These are phyloP conservation scores for Avena insularis DNA, from an alignment of 176 grass and related monocot species.

Conservation along the genomic window DNA sequence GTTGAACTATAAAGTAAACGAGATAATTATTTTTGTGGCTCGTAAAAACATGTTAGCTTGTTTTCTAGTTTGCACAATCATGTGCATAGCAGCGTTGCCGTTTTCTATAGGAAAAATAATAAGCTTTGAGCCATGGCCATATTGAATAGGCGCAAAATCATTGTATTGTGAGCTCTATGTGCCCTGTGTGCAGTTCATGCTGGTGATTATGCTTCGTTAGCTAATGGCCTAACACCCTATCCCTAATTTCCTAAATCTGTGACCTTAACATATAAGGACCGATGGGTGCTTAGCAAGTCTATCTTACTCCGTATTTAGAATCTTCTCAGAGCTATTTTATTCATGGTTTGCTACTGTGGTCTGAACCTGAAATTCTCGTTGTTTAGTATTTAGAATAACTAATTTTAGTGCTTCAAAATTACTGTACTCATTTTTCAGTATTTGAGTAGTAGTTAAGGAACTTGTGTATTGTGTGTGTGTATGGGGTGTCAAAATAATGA, in stretches of 20 bases:
- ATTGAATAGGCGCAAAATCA: not conserved
- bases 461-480: too few species aligned
- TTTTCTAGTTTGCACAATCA: too few species aligned
- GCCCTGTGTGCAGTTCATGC: not conserved
- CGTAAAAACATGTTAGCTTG: too few species aligned
- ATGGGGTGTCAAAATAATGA: too few species aligned
- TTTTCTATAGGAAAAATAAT: not conserved
- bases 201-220: not conserved
- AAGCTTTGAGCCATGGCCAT: too few species aligned
- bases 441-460: not conserved
- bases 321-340: not conserved
- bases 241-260: not conserved
- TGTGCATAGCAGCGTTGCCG: not conserved
- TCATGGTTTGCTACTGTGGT: not conserved
- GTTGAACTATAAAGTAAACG: not conserved
- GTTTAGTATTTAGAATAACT: not conserved
- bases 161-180: not conserved
- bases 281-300: not conserved
- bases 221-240: not conserved
- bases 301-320: not conserved
- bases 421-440: not conserved
- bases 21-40: not conserved
- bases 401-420: not conserved
- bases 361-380: not conserved
- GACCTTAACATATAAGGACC: not conserved